Evolutionary conservation across 768 basidiomycete species (phyloP).

Genomic region (Tephrocybe sp.): DNA sequence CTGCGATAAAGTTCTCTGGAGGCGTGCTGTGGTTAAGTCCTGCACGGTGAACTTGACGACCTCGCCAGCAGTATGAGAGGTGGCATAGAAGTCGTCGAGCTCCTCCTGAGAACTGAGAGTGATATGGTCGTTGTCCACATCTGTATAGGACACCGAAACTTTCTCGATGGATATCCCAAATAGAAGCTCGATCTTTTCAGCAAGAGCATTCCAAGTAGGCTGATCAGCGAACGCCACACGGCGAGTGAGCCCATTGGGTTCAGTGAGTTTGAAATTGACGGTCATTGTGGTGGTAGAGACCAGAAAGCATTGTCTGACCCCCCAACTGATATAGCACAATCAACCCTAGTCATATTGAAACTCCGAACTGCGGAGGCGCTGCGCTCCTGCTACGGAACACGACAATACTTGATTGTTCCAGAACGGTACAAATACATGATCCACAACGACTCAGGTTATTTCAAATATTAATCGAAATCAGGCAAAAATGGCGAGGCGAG

Average conservation of each 20-base stretch:
- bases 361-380: constrained; percentile 22
- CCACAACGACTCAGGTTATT: background rate
- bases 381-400: constrained; percentile 11
- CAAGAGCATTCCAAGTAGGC: constrained; percentile 35
- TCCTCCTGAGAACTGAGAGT: constrained; percentile 78
- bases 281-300: constrained; percentile 36
- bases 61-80: constrained; percentile 28
- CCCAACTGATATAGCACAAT: background rate
- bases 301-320: background rate
- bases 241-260: constrained; percentile 57
- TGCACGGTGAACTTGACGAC: constrained; percentile 62
- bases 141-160: constrained; percentile 71
- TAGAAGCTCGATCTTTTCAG: constrained; percentile 45
- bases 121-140: constrained; percentile 72
- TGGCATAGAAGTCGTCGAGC: constrained; percentile 67
- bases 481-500: constrained; percentile 69
- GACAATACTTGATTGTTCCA: constrained; percentile 3
- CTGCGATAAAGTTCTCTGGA: constrained; percentile 29
- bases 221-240: constrained; percentile 48
- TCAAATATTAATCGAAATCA: constrained; percentile 35
- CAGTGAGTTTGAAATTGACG: constrained; percentile 66
- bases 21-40: constrained; percentile 49
- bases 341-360: constrained; percentile 12
- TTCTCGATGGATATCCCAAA: constrained; percentile 56
- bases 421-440: constrained; percentile 4